Evolutionary conservation across 2,329 filamentous ascomycete species (phyloP).

Genomic region (Rasamsonia emersonii): DNA sequence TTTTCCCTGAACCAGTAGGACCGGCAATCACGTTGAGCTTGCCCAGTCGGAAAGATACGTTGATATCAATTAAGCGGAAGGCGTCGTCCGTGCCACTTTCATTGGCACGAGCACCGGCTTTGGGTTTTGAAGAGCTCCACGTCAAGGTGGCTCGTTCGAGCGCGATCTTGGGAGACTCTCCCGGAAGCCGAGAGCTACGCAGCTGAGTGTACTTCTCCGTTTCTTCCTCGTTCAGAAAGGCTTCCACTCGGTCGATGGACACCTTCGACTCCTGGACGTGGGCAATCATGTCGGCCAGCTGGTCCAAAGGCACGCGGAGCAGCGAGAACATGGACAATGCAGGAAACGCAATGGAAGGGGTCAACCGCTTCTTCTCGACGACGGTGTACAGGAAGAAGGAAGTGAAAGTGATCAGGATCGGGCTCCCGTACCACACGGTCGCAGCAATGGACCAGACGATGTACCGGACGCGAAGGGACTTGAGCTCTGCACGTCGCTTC

Average conservation of each 20-base stretch:
- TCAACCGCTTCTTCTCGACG: conserved; percentile 77
- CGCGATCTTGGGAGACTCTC: conserved; percentile 68
- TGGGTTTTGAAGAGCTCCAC: conserved; percentile 60
- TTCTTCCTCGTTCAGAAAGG: conserved; percentile 87
- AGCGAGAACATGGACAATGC: conserved; percentile 93
- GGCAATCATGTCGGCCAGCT: conserved; percentile 96
- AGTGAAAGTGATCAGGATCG: conserved; percentile 90
- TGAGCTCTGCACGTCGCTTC: conserved; percentile 71
- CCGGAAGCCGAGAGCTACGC: conserved; percentile 59
- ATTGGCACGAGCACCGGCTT: conserved; percentile 48
- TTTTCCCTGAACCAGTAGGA: conserved; percentile 90
- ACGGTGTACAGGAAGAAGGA: conserved; percentile 91
- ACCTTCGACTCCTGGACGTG: conserved; percentile 97
- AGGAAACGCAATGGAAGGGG: conserved; percentile 91
- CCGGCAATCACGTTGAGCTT: conserved; percentile 89
- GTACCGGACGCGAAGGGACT: conserved; percentile 70
- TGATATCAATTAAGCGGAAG: conserved; percentile 74
- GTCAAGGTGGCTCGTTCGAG: conserved; percentile 78
- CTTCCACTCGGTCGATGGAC: conserved; percentile 90
- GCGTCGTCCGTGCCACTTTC: conserved; percentile 58
- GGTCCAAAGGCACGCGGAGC: conserved; percentile 84
- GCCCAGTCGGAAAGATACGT: conserved; percentile 74
- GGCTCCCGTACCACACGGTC: conserved; percentile 93
- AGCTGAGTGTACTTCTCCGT: conserved; percentile 92
- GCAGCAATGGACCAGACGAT: conserved; percentile 87